Percentiles rank a stretch among this genome's conserved stretches.
These are phyloP conservation scores for Penicillium desertorum DNA, from an alignment of 495 filamentous ascomycete species.

Conservation along the genomic window DNA sequence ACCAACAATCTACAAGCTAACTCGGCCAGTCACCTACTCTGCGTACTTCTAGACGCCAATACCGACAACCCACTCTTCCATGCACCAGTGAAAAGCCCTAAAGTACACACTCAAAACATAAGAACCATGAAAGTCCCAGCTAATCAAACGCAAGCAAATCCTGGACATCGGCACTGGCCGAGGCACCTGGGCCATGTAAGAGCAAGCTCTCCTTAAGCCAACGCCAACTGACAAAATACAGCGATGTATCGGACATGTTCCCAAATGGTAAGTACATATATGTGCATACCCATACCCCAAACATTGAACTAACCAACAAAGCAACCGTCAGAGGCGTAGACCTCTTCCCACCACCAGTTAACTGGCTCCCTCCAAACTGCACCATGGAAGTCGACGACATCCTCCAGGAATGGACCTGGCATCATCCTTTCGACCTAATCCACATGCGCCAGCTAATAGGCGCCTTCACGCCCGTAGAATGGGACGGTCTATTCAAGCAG, in stretches of 20 bases:
- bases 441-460: slow-evolving; percentile 26
- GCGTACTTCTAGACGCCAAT: slow-evolving; percentile 1
- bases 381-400: slow-evolving; percentile 33
- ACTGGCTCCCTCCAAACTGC: slow-evolving; percentile 36
- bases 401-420: slow-evolving; percentile 31
- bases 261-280: slow-evolving; percentile 1
- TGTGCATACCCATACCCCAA: neutral
- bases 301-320: neutral
- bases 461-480: slow-evolving; percentile 27
- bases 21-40: slow-evolving; percentile 1
- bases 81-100: slow-evolving; percentile 2
- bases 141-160: slow-evolving; percentile 7
- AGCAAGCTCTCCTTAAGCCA: neutral
- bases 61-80: slow-evolving; percentile 8
- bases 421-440: slow-evolving; percentile 31
- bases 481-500: slow-evolving; percentile 28
- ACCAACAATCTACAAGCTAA: neutral
- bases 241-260: slow-evolving; percentile 18
- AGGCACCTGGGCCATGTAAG: slow-evolving; percentile 23
- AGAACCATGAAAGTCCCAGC: neutral
- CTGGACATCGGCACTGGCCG: slow-evolving; percentile 16
- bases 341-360: slow-evolving; percentile 24
- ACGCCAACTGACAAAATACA: neutral
- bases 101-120: neutral
- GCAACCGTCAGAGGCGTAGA: slow-evolving; percentile 27